Evolutionary conservation across 2,329 filamentous ascomycete species (phyloP).

Genomic region (Cladorrhinum sp.): DNA sequence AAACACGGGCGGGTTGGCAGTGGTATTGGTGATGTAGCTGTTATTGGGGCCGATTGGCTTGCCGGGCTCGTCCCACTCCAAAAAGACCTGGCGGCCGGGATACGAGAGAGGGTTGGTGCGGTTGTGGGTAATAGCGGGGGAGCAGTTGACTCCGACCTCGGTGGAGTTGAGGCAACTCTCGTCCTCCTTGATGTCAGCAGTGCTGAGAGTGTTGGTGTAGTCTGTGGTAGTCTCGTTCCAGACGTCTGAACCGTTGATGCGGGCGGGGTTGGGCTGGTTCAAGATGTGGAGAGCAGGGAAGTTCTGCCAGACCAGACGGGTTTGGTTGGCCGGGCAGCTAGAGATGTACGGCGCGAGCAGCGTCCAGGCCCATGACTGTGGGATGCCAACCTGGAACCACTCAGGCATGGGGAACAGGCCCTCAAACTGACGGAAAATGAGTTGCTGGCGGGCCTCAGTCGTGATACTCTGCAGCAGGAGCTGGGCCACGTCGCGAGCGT

Average conservation of each 20-base stretch:
- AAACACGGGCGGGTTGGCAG: slow-evolving; percentile 58
- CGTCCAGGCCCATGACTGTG: slow-evolving; percentile 83
- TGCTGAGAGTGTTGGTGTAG: slow-evolving; percentile 54
- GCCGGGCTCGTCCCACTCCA: slow-evolving; percentile 71
- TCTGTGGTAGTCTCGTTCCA: slow-evolving; percentile 63
- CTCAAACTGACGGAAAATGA: slow-evolving; percentile 79
- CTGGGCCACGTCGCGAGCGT: slow-evolving; percentile 70
- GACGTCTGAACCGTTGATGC: slow-evolving; percentile 59
- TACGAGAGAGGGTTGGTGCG: slow-evolving; percentile 68
- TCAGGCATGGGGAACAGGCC: slow-evolving; percentile 79
- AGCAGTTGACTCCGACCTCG: slow-evolving; percentile 54
- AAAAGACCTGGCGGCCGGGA: slow-evolving; percentile 66
- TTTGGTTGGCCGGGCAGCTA: slow-evolving; percentile 69
- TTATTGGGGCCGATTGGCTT: slow-evolving; percentile 73
- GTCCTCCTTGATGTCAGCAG: slow-evolving; percentile 39
- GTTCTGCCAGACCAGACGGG: slow-evolving; percentile 79
- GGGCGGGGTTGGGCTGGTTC: slow-evolving; percentile 74
- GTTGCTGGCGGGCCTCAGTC: slow-evolving; percentile 76
- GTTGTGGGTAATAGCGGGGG: slow-evolving; percentile 65
- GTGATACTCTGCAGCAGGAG: slow-evolving; percentile 74
- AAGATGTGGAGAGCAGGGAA: slow-evolving; percentile 69
- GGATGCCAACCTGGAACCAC: slow-evolving; percentile 77
- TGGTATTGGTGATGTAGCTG: slow-evolving; percentile 67
- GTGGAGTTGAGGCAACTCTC: slow-evolving; percentile 59
- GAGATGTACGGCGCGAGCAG: slow-evolving; percentile 78